These are phyloP conservation scores for Trametes sanguinea DNA, from an alignment of 768 basidiomycete species.

Conservation along the genomic window DNA sequence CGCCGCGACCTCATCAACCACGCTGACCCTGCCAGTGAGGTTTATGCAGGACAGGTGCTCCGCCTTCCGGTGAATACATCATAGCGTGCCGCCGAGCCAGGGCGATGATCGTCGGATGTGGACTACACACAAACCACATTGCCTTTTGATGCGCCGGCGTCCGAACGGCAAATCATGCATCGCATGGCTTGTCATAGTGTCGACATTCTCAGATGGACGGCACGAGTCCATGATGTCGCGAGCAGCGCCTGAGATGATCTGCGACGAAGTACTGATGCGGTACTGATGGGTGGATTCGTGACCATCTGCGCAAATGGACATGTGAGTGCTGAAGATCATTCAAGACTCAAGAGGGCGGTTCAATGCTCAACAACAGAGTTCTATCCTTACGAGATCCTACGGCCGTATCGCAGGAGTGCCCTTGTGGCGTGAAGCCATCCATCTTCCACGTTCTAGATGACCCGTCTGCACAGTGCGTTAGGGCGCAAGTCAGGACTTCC, in stretches of 20 bases:
- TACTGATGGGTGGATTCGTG: not conserved
- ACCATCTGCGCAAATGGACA: not conserved
- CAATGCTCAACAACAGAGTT: too few relatives aligned
- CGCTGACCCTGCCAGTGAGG: not conserved
- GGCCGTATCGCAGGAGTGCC: too few relatives aligned
- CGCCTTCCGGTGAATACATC: not conserved
- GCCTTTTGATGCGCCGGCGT: not conserved
- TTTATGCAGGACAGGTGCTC: too few relatives aligned
- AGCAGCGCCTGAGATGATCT: not conserved
- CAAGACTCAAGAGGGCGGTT: too few relatives aligned
- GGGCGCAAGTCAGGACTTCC: not conserved
- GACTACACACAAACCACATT: not conserved
- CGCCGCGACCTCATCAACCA: not conserved
- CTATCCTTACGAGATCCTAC: too few relatives aligned
- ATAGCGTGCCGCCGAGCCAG: not conserved
- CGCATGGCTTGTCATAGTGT: not conserved
- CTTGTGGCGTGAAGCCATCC: too few relatives aligned
- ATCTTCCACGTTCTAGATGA: too few relatives aligned
- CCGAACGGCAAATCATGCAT: not conserved
- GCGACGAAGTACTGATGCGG: not conserved
- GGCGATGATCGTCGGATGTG: not conserved
- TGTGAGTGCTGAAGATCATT: too few relatives aligned
- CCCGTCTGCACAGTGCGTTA: too few relatives aligned
- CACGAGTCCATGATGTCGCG: not conserved
- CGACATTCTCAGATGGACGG: too few relatives aligned